Conservation (phyloP, 2,329 filamentous ascomycete species). For the Zasmidium cellare region DNA sequence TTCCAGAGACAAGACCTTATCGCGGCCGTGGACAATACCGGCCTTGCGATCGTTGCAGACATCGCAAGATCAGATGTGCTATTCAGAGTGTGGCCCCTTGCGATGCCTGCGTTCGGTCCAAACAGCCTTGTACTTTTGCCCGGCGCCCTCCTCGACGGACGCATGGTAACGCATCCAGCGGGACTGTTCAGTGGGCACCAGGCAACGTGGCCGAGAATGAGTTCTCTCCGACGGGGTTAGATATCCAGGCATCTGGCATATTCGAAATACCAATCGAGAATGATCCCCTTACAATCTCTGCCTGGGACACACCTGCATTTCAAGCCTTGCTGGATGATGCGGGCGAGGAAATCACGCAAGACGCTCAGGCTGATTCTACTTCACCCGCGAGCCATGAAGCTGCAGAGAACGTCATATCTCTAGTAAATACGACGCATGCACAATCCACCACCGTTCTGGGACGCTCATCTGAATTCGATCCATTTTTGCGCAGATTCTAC, state of each 20-base stretch:
- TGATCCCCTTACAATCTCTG: background rate
- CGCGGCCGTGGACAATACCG: background rate
- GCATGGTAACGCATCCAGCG: background rate
- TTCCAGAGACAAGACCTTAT: background rate
- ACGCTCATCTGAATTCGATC: background rate
- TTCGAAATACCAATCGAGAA: background rate
- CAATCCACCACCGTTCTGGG: background rate
- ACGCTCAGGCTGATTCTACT: too few species aligned
- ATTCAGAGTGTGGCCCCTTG: background rate
- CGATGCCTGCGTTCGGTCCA: background rate
- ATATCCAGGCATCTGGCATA: background rate
- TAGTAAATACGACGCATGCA: too few species aligned
- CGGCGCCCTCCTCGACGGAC: background rate
- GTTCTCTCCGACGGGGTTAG: too few species aligned
- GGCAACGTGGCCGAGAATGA: too few species aligned
- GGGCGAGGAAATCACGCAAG: background rate
- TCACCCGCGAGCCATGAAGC: too few species aligned
- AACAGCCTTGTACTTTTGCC: background rate
- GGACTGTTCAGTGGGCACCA: background rate
- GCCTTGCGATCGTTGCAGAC: background rate
- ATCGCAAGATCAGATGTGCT: background rate
- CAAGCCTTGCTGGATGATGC: background rate
- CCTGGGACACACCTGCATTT: background rate
- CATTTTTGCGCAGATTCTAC: background rate
- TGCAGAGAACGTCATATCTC: too few species aligned